phyloP scores from a whole-genome alignment of 495 filamentous ascomycete genomes.

The Talaromyces stipitatus region DNA sequence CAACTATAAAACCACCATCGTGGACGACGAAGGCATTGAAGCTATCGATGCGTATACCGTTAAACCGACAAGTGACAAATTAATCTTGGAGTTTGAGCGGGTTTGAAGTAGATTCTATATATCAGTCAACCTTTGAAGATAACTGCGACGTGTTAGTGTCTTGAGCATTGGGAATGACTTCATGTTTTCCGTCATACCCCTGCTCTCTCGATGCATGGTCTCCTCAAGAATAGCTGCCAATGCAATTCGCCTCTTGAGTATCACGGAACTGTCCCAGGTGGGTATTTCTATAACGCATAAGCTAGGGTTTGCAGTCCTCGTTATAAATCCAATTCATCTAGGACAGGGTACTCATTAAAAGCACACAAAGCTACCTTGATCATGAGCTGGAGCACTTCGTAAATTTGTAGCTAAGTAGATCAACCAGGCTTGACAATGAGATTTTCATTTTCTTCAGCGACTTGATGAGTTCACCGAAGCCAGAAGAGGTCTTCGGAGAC shows the following conservation, averaged over 20 bases:
- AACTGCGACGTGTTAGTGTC: too few relatives aligned
- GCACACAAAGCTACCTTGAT: neutral
- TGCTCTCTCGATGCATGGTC: too few relatives aligned
- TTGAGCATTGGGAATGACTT: too few relatives aligned
- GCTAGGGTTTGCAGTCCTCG: too few relatives aligned
- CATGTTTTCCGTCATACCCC: too few relatives aligned
- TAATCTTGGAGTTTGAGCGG: slow-evolving; percentile 35
- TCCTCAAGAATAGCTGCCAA: too few relatives aligned
- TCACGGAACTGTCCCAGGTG: too few relatives aligned
- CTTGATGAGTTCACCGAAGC: neutral
- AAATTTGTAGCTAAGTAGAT: neutral
- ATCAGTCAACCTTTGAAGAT: neutral
- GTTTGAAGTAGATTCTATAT: slow-evolving; percentile 8
- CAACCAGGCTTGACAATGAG: neutral
- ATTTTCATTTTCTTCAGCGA: neutral
- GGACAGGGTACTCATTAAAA: too few relatives aligned
- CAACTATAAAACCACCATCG: slow-evolving; percentile 54
- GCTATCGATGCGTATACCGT: slow-evolving; percentile 62
- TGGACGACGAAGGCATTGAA: slow-evolving; percentile 50
- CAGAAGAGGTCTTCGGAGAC: neutral
- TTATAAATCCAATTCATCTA: too few relatives aligned
- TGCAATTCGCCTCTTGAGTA: too few relatives aligned
- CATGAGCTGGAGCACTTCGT: neutral
- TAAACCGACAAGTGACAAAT: slow-evolving; percentile 41
- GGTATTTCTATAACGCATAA: too few relatives aligned